Evolutionary conservation across 2,329 filamentous ascomycete genomes (phyloP).

Genomic region (Neodidymelliopsis sp.): DNA sequence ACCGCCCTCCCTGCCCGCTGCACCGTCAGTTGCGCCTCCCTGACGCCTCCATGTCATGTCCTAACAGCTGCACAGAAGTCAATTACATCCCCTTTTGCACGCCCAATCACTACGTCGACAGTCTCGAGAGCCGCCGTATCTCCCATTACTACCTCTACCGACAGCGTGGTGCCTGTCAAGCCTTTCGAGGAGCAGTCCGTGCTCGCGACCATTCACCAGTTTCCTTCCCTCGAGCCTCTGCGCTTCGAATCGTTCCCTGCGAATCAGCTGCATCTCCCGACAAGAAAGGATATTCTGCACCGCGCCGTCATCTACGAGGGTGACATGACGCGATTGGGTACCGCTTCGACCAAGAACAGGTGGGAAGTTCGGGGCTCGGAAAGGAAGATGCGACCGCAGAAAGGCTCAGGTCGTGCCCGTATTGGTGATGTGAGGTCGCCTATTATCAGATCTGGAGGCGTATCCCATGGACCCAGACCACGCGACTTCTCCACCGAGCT

Average conservation of each 20-base stretch:
- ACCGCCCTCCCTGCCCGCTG: slow-evolving; percentile 54
- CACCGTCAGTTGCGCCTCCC: slow-evolving; percentile 55
- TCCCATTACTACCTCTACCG: slow-evolving; percentile 51
- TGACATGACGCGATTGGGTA: slow-evolving; percentile 80
- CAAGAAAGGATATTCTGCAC: slow-evolving; percentile 91
- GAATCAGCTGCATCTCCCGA: slow-evolving; percentile 84
- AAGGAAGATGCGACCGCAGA: slow-evolving; percentile 83
- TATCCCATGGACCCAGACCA: slow-evolving; percentile 87
- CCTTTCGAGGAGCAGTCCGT: slow-evolving; percentile 61
- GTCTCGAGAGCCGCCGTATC: slow-evolving; percentile 60
- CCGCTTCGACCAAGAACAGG: slow-evolving; percentile 66
- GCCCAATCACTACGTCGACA: slow-evolving; percentile 52
- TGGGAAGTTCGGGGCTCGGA: slow-evolving; percentile 84
- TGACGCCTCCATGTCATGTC: slow-evolving; percentile 45
- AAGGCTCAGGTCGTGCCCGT: slow-evolving; percentile 83
- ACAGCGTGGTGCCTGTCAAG: slow-evolving; percentile 47
- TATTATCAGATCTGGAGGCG: slow-evolving; percentile 83
- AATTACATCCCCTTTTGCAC: slow-evolving; percentile 32
- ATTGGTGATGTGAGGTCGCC: slow-evolving; percentile 83
- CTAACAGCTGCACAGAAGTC: slow-evolving; percentile 38
- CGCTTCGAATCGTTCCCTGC: slow-evolving; percentile 79
- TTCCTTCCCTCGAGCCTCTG: slow-evolving; percentile 86
- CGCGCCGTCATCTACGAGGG: slow-evolving; percentile 92
- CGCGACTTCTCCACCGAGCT: slow-evolving; percentile 87
- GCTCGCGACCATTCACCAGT: slow-evolving; percentile 85